phyloP scores from a whole-genome alignment of 805 yeast genomes.

The Phaffomyces thermotolerans region DNA sequence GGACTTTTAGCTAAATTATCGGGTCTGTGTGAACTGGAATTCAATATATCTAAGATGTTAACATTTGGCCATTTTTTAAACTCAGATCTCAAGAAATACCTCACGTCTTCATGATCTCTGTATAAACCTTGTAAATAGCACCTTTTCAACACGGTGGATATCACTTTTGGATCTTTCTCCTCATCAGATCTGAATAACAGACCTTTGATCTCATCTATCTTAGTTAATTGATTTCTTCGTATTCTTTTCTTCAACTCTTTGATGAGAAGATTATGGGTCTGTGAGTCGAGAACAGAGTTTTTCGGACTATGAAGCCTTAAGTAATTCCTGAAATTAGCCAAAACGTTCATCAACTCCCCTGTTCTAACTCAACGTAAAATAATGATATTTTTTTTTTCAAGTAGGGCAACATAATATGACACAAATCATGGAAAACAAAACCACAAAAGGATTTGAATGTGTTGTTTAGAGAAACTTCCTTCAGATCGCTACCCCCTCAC shows the following conservation, averaged over 20 bases:
- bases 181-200: not conserved
- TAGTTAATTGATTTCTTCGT: slow-evolving; percentile 4
- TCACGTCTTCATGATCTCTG: slow-evolving; percentile 14
- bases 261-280: slow-evolving; percentile 2
- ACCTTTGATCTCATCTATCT: slow-evolving; percentile 1
- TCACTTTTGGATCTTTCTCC: slow-evolving; percentile 1
- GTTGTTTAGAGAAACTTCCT: no score
- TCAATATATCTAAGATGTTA: slow-evolving; percentile 5
- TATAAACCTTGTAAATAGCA: slow-evolving; percentile 17
- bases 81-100: slow-evolving; percentile 16
- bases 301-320: slow-evolving; percentile 1
- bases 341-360: not conserved
- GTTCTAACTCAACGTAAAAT: no score
- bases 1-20: slow-evolving; percentile 2
- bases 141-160: slow-evolving; percentile 12
- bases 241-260: slow-evolving; percentile 9
- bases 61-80: slow-evolving; percentile 20
- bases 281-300: slow-evolving; percentile 1
- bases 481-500: no score
- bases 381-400: no score
- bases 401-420: no score
- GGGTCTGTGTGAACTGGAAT: not conserved
- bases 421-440: no score
- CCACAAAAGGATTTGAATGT: no score
- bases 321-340: not conserved